Evolutionary conservation across 208 protist species (phyloP).

Genomic region (Trypanosoma theileri): DNA sequence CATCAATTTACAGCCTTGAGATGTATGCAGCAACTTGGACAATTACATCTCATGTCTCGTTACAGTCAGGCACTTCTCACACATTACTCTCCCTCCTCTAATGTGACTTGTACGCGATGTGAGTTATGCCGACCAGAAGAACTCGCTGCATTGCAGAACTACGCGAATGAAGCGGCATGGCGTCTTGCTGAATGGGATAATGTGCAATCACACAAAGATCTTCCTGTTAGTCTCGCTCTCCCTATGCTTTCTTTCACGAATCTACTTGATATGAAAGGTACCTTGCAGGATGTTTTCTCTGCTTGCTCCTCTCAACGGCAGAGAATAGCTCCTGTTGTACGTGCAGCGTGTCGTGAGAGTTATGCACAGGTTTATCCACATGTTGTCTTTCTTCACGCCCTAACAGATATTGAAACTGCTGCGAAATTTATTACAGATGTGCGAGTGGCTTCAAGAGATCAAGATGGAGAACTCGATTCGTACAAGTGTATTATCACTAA

Average conservation of each 20-base stretch:
- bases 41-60: constrained; percentile 84
- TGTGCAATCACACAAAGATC: constrained; percentile 32
- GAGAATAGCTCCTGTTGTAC: constrained; percentile 55
- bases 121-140: constrained; percentile 13
- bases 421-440: constrained; percentile 30
- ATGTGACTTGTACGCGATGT: background rate
- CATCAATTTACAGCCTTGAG: constrained; percentile 80
- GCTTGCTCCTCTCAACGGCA: constrained; percentile 33
- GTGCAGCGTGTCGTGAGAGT: constrained; percentile 63
- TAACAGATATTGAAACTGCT: constrained; percentile 77
- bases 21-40: constrained; percentile 83
- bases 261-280: constrained; percentile 15
- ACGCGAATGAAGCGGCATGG: constrained; percentile 88
- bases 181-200: constrained; percentile 79
- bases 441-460: background rate
- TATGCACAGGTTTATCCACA: constrained; percentile 69
- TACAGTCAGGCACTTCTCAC: constrained; percentile 46
- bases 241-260: constrained; percentile 34
- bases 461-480: background rate
- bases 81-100: constrained; percentile 1
- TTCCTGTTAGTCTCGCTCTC: constrained; percentile 44
- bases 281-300: constrained; percentile 19
- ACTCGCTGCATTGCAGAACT: constrained; percentile 51
- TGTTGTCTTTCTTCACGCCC: constrained; percentile 69
- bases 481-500: background rate